Percentiles rank a stretch among this genome's conserved stretches.
Conservation (phyloP, 208 protist genomes). For the Trichomonas vaginalis region DNA sequence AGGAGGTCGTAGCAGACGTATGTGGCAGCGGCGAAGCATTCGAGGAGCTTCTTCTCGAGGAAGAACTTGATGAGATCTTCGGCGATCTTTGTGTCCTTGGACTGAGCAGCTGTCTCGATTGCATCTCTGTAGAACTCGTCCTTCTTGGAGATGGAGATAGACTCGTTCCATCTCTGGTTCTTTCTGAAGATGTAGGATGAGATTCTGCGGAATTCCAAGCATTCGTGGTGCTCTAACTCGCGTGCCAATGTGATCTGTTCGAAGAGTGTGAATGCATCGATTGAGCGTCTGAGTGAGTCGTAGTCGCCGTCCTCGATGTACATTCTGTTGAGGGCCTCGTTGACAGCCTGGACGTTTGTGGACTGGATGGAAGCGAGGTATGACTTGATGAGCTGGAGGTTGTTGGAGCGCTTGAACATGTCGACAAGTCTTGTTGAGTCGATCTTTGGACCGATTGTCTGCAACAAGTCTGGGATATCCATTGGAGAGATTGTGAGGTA, state of each 20-base stretch:
- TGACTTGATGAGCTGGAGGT: slow-evolving; percentile 75
- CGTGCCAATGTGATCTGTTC: slow-evolving; percentile 81
- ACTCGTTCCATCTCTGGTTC: slow-evolving; percentile 49
- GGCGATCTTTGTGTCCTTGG: slow-evolving; percentile 60
- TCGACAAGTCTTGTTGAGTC: slow-evolving; percentile 85
- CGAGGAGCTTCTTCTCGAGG: slow-evolving; percentile 61
- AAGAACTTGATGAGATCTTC: slow-evolving; percentile 89
- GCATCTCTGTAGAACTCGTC: slow-evolving; percentile 92
- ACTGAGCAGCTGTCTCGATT: slow-evolving; percentile 88
- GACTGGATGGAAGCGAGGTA: slow-evolving; percentile 74
- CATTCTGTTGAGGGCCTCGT: slow-evolving; percentile 88
- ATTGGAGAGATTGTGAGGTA: slow-evolving; percentile 68
- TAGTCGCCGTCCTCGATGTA: slow-evolving; percentile 97
- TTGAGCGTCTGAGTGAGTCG: slow-evolving; percentile 68
- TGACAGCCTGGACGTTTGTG: slow-evolving; percentile 62
- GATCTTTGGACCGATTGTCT: slow-evolving; percentile 62
- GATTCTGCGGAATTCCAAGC: slow-evolving; percentile 95
- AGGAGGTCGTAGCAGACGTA: slow-evolving; percentile 91
- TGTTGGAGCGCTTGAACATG: slow-evolving; percentile 55
- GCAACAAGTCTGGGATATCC: slow-evolving; percentile 83
- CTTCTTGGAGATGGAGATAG: slow-evolving; percentile 78
- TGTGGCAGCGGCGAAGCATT: slow-evolving; percentile 26
- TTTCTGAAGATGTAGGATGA: slow-evolving; percentile 79
- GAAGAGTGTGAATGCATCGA: slow-evolving; percentile 84
- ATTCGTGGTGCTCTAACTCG: slow-evolving; percentile 80